A percentile compares a stretch with the other conserved stretches of the same genome.
Conservation (phyloP, 345 rosid genomes). For the Melastoma malabathricum region DNA sequence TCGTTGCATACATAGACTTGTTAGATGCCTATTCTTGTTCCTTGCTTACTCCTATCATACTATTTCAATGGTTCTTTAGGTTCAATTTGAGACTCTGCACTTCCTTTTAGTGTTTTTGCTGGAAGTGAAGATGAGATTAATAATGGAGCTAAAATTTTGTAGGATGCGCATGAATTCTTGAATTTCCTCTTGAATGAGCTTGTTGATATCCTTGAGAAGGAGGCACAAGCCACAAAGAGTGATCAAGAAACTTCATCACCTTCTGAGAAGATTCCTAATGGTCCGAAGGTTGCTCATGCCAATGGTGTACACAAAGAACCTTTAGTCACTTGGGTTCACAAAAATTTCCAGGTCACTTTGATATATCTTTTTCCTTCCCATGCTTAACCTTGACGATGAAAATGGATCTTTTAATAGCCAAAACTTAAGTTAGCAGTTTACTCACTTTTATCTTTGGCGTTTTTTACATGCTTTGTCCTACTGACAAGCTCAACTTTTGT, state of each 20-base stretch:
- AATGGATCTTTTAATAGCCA: too few relatives aligned
- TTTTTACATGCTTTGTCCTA: too few relatives aligned
- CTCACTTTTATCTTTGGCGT: too few relatives aligned
- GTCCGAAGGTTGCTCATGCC: slow-evolving; percentile 40
- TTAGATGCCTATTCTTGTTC: too few relatives aligned
- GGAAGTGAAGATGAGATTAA: neutral
- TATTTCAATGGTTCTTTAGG: too few relatives aligned
- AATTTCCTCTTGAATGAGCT: slow-evolving; percentile 96
- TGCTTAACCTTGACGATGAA: too few relatives aligned
- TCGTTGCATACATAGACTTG: too few relatives aligned
- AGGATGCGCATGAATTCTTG: slow-evolving; percentile 99
- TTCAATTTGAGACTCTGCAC: too few relatives aligned
- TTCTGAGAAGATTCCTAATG: slow-evolving; percentile 69
- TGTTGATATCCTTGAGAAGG: slow-evolving; percentile 96
- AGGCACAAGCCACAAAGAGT: slow-evolving; percentile 64
- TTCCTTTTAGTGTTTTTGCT: too few relatives aligned
- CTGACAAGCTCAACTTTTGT: too few relatives aligned
- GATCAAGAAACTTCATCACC: slow-evolving; percentile 67
- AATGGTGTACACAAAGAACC: slow-evolving; percentile 86
- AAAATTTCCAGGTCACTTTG: slow-evolving; percentile 71
- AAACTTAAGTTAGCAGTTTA: too few relatives aligned
- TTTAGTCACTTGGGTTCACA: slow-evolving; percentile 94
- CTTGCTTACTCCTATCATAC: too few relatives aligned
- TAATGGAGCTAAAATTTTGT: slow-evolving; percentile 6
- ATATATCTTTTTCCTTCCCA: neutral